Percentiles rank a stretch among this genome's conserved stretches.
Conservation (phyloP, 257 asterid species). For the Gentiana dahurica region DNA sequence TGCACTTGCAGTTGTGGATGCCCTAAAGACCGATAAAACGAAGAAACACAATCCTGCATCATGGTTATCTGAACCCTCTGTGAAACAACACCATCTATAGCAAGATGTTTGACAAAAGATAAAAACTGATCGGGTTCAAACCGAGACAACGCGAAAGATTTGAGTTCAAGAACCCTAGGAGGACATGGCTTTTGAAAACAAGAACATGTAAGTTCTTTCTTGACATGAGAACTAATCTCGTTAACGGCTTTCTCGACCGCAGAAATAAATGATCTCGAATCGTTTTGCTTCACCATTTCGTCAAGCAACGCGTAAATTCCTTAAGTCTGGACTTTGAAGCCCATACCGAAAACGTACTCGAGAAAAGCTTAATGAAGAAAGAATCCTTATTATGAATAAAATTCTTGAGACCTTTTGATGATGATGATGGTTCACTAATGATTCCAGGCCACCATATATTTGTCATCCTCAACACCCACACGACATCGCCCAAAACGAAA, state of each 20-base stretch:
- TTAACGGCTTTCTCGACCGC: constrained; percentile 57
- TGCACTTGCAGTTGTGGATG: constrained; percentile 56
- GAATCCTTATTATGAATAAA: constrained; percentile 15
- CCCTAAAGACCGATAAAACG: constrained; percentile 58
- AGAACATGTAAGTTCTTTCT: constrained; percentile 53
- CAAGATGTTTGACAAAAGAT: constrained; percentile 31
- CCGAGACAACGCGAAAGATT: constrained; percentile 26
- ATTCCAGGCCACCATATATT: constrained; percentile 86
- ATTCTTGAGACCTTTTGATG: not conserved
- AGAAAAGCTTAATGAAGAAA: constrained; percentile 46
- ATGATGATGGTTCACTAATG: constrained; percentile 40
- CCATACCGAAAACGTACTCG: constrained; percentile 37
- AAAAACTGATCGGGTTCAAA: constrained; percentile 44
- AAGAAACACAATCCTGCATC: constrained; percentile 38
- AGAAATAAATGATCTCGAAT: constrained; percentile 36
- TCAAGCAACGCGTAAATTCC: constrained; percentile 62
- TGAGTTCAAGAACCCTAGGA: constrained; percentile 13
- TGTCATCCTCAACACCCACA: constrained; percentile 60
- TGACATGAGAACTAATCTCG: constrained; percentile 47
- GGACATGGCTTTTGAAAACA: constrained; percentile 36
- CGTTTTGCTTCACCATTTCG: constrained; percentile 30
- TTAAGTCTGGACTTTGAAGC: constrained; percentile 36
- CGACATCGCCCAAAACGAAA: constrained; percentile 52
- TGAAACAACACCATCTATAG: constrained; percentile 23
- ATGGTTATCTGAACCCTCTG: constrained; percentile 34